Evolutionary conservation across 2,329 filamentous ascomycete species (phyloP), one percentile per base, ranked within the genome.

Genomic region (Tolypocladium album): DNA sequence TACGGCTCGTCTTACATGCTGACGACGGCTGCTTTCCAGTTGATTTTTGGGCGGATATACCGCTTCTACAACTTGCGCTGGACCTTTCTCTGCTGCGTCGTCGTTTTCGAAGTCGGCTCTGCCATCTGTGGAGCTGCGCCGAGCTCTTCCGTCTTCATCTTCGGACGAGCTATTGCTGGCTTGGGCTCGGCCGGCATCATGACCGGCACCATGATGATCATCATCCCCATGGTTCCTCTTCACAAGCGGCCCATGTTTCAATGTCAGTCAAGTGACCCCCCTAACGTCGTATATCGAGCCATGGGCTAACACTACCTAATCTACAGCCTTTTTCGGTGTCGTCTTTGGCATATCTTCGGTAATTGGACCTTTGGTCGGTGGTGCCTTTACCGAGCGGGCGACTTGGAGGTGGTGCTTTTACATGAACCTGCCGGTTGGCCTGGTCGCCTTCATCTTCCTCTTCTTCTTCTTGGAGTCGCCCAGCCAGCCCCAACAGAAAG

Each of bases 1-100:
- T 87, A 87, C 68, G 83, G 81, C 6, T 82, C 81, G 43, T 78
- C 82, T 1, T 85, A 85, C 67, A 81, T 86, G 76, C 73, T 87
- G 63, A 84, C 83, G 15, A 82, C 81, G 2, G 78, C 81, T 8
- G 80, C 80, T n/a, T 74, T 71, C 24, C 79, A 82, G 65, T 73
- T 82, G 4, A 66, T 82, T 11, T 83, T 80, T 66, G 81, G 82
- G 8, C 75, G 80, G 45, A 74, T 84, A 45, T 84, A 82, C 68
- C 78, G 76, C 62, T 81, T 81, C 63, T 84, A 82, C 64, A 74
- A 78, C 60, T 72, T 79, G 62, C 79, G 81, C 60, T 76, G 71
- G 72, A 69, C 70, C 1, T 82, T 83, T 59, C 67, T 84, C 20
- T 59, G 64, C 7, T 76, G 73, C 59, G 76, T 84, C n/a, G 59